Conservation (phyloP, 495 filamentous ascomycete genomes). For the Bombardia bombarda region DNA sequence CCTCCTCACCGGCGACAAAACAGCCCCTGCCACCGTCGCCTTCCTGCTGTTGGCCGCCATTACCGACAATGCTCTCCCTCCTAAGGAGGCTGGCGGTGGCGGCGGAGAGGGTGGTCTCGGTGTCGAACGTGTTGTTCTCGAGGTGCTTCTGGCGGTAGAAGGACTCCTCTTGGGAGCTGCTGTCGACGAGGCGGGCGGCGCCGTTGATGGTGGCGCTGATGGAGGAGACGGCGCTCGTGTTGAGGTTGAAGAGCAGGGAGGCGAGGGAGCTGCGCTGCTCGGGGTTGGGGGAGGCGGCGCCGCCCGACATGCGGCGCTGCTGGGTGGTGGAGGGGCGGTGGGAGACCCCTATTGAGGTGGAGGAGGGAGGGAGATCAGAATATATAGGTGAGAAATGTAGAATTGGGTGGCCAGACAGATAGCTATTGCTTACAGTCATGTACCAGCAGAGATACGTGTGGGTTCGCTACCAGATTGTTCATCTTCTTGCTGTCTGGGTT, state of each 20-base stretch:
- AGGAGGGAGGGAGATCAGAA: neutral
- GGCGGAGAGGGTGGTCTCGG: conserved; percentile 22
- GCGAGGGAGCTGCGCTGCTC: conserved; percentile 64
- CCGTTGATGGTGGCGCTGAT: conserved; percentile 94
- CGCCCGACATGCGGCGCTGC: conserved; percentile 47
- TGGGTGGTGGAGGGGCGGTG: conserved; percentile 78
- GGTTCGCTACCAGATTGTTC: conserved; percentile 77
- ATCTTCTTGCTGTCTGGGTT: conserved; percentile 85
- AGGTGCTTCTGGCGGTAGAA: conserved; percentile 77
- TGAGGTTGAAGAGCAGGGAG: conserved; percentile 76
- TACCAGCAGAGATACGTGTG: conserved; percentile 86
- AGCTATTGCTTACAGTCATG: conserved; percentile 63
- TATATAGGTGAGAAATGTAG: neutral
- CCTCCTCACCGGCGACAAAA: conserved; percentile 62
- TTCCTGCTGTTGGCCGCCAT: conserved; percentile 20
- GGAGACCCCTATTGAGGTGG: conserved; percentile 56
- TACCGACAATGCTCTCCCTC: conserved; percentile 24
- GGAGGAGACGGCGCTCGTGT: conserved; percentile 76
- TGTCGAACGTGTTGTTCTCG: conserved; percentile 83
- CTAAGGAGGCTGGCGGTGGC: conserved; percentile 41
- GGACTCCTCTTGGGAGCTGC: conserved; percentile 67
- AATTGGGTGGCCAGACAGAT: neutral
- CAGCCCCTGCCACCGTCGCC: conserved; percentile 47
- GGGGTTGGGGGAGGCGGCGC: conserved; percentile 54
- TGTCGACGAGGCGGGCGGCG: conserved; percentile 59